These are phyloP conservation scores for Penicillium sp. DNA, from an alignment of 2,329 filamentous ascomycete species.

Conservation along the genomic window DNA sequence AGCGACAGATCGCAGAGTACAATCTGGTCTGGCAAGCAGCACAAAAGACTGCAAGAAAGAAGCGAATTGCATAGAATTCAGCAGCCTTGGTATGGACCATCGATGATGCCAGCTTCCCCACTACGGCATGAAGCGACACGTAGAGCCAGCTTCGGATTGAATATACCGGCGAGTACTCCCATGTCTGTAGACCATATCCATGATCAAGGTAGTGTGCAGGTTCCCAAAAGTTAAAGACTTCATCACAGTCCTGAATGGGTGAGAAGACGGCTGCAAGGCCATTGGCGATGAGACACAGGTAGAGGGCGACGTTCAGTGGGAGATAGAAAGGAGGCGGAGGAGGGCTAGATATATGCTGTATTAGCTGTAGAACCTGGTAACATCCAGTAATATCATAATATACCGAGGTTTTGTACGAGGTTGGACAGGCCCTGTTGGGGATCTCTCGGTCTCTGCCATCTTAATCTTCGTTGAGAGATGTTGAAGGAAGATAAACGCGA, in stretches of 20 bases:
- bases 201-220: conserved; percentile 90
- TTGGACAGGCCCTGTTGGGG: conserved; percentile 8
- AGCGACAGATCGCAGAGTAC: conserved; percentile 69
- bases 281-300: conserved; percentile 69
- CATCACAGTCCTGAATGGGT: conserved; percentile 96
- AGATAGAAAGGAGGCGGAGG: conserved; percentile 53
- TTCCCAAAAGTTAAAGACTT: conserved; percentile 99
- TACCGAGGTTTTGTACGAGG: conserved; percentile 28
- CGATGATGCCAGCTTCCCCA: conserved; percentile 63
- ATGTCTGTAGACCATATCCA: conserved; percentile 90
- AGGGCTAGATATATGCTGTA: conserved; percentile 22
- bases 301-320: conserved; percentile 71
- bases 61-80: conserved; percentile 85
- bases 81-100: conserved; percentile 44
- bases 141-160: conserved; percentile 96
- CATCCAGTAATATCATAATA: not conserved
- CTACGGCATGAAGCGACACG: conserved; percentile 67
- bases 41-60: conserved; percentile 67
- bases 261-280: conserved; percentile 71
- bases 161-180: conserved; percentile 96
- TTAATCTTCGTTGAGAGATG: conserved; percentile 14
- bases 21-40: conserved; percentile 76
- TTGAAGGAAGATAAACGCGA: conserved; percentile 11
- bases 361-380: conserved; percentile 13
- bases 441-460: conserved; percentile 14